phyloP scores from a whole-genome alignment of 2,329 filamentous ascomycete species.

The Macroventuria anomochaeta region DNA sequence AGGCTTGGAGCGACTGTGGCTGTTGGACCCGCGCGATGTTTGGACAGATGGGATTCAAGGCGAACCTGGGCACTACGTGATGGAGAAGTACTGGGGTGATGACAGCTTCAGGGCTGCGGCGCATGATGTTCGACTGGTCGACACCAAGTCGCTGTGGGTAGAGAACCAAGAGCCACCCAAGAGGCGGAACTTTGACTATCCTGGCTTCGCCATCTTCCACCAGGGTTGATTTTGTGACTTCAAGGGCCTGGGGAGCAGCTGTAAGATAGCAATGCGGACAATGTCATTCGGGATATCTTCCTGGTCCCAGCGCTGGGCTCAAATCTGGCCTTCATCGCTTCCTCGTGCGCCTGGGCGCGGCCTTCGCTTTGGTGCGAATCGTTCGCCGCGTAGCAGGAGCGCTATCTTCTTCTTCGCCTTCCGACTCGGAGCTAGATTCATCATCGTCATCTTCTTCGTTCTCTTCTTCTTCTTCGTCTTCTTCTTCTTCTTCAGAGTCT shows the following conservation, averaged over 20 bases:
- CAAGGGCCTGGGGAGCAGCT: not conserved
- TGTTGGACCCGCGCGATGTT: constrained; percentile 6
- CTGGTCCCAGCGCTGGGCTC: not conserved
- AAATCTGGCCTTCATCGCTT: constrained; percentile 25
- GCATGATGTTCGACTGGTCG: constrained; percentile 2
- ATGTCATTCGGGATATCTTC: constrained; percentile 2
- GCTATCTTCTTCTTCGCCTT: constrained; percentile 41
- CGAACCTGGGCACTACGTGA: not conserved
- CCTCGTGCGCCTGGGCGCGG: constrained; percentile 39
- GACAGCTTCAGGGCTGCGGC: not conserved
- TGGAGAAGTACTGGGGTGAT: not conserved
- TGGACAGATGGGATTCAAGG: not conserved
- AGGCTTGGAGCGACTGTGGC: constrained; percentile 3
- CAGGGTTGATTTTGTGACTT: not conserved
- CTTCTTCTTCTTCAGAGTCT: constrained; percentile 51
- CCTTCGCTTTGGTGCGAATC: constrained; percentile 34
- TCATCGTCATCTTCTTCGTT: constrained; percentile 43
- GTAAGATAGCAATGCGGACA: not conserved
- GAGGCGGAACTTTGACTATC: constrained; percentile 6
- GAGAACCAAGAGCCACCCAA: not conserved
- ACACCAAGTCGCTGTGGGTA: not conserved
- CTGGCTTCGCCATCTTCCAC: constrained; percentile 3
- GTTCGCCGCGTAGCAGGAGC: constrained; percentile 43
- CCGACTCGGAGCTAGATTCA: constrained; percentile 40
- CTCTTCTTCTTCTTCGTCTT: constrained; percentile 54